Evolutionary conservation across 176 grass and related monocot species (phyloP).

Genomic region (Oryza rufipogon): DNA sequence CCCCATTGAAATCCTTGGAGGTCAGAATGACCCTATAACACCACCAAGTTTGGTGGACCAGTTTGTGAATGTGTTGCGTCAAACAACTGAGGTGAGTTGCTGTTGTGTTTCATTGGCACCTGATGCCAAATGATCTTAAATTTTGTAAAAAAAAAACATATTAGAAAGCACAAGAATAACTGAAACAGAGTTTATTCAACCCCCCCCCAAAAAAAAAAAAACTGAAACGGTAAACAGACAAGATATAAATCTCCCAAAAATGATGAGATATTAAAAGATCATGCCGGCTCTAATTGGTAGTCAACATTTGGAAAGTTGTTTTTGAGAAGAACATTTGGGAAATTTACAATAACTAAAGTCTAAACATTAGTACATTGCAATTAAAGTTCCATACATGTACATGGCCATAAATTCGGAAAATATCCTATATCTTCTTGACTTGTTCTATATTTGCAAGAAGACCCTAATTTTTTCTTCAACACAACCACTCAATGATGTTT

Average conservation of each 20-base stretch:
- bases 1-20: constrained; percentile 44
- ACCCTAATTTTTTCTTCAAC: not conserved
- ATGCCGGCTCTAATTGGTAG: too few relatives aligned
- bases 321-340: too few relatives aligned
- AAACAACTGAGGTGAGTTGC: constrained; percentile 16
- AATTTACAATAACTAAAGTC: not conserved
- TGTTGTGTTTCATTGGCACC: not conserved
- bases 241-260: too few relatives aligned
- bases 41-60: constrained; percentile 17
- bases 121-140: not conserved
- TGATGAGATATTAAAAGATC: too few relatives aligned
- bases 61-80: not conserved
- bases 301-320: too few relatives aligned
- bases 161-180: not conserved
- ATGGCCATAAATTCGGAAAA: too few relatives aligned
- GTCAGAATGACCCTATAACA: constrained; percentile 24
- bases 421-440: too few relatives aligned
- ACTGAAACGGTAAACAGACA: too few relatives aligned
- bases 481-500: not conserved
- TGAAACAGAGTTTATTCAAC: not conserved
- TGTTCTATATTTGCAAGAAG: too few relatives aligned
- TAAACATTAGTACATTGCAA: not conserved
- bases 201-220: too few relatives aligned
- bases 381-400: not conserved
- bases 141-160: not conserved